Base-by-base conservation (phyloP, 768 basidiomycete genomes). In the Heimioporus sp. region DNA sequence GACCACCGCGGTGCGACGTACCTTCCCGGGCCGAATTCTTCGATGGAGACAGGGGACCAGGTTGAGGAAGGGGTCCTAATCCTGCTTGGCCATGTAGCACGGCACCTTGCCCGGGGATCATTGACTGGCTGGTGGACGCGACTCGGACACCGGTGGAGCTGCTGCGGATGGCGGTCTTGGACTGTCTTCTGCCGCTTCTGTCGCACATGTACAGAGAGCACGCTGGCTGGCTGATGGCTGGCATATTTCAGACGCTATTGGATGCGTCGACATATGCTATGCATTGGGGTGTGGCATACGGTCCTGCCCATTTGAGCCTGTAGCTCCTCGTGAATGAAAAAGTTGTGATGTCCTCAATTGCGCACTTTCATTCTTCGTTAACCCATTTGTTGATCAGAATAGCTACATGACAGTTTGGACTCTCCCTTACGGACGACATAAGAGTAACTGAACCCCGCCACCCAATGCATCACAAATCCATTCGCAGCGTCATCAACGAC, bases 261-360 rank as follows among this genome's bases (percentile, higher is more conserved):
- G 77, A 82, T 45, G 85, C 84, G 5, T 75, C 82, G 9, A 98
- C 94, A 66, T 98, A 99, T 64, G 96, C 92, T 10, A 79, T 82
- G 46, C 82, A 97, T n/a, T 82, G 96, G n/a, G 97, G 97, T 32
- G 95, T 95, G 1, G 95, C 96, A 2, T 98, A 98, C 67, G 97
- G 96, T 39, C 72, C 98, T 17, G 93, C 96, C n/a, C n/a, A n/a
- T n/a, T n/a, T n/a, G n/a, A n/a, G n/a, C n/a, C n/a, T n/a, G n/a
- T n/a, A n/a, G n/a, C n/a, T n/a, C n/a, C n/a, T n/a, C n/a, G n/a
- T n/a, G n/a, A n/a, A n/a, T n/a, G n/a, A n/a, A n/a, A n/a, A n/a
- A n/a, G n/a, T n/a, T n/a, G n/a, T n/a, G n/a, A n/a, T n/a, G n/a
- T n/a, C n/a, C n/a, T n/a, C n/a, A n/a, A n/a, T n/a, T n/a, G n/a